Evolutionary conservation across 768 basidiomycete species (phyloP), one percentile per base, ranked within the genome.

Genomic region (Trametes gibbosa): DNA sequence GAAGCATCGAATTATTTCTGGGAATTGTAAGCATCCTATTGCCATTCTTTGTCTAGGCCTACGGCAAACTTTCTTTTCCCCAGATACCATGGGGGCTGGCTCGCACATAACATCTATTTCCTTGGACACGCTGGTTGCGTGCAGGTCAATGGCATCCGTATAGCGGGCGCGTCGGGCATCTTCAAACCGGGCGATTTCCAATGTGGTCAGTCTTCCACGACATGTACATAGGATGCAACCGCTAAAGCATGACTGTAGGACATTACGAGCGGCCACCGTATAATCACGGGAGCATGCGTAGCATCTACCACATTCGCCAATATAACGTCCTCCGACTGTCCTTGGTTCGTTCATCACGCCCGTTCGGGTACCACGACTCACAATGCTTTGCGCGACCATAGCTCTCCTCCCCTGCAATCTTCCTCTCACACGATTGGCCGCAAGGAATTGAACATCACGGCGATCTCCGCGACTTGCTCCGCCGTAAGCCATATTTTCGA

Each of bases 351-450:
- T 5, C 47, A 16, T 37, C 8, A 47, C 29, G 45, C 34, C 43
- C 32, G 3, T 39, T 14, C 16, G 5, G 4, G 29, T n/a, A 32
- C 29, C 29, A 5, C 17, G 1, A 13, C 23, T 41, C 51, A 12
- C 61, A 1, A 25, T n/a, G 24, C 25, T 6, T n/a, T n/a, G 23
- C 41, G 40, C 3, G 5, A 6, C 5, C 45, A 24, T 56, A 80
- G 89, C 77, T 89, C 37, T 79, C 85, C 4, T 76, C 79, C 10
- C 81, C 86, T 6, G 74, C 85, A 27, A 81, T 98, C 25, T 92
- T 98, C 77, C 79, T 98, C 35, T 98, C 95, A 2, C 96, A 99
- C 69, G 97, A 98, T 73, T 99, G 96, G 97, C 97, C 97, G 0
- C 81, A 83, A 41, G 79, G 79, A 1, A 95, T 99, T 53, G 93